phyloP scores from a whole-genome alignment of 306 rosid genomes.

The Cucumis sativus region Cucumber_9930_V3 NC_026657.2:40163501-40164000 shows the following conservation, averaged over 20 bases:
- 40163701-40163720: neutral
- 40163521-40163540: conserved; percentile 48
- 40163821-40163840: neutral
- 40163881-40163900: too few relatives aligned
- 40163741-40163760: neutral
- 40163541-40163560: conserved; percentile 64
- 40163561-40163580: conserved; percentile 8
- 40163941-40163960: too few relatives aligned
- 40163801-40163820: neutral
- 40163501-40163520: conserved; percentile 80
- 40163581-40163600: too few relatives aligned
- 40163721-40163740: neutral
- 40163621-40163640: neutral
- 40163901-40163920: too few relatives aligned
- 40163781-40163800: neutral
- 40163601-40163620: neutral
- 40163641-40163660: neutral
- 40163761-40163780: neutral
- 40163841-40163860: neutral
- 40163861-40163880: too few relatives aligned
- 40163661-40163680: neutral
- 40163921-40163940: too few relatives aligned
- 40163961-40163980: too few relatives aligned
- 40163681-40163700: neutral
- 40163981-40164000: too few relatives aligned